Percentiles rank a stretch among this genome's conserved stretches.
Evolutionary conservation across 345 rosid genomes (phyloP).

Genomic region (Erysimum cheiranthoides): DNA sequence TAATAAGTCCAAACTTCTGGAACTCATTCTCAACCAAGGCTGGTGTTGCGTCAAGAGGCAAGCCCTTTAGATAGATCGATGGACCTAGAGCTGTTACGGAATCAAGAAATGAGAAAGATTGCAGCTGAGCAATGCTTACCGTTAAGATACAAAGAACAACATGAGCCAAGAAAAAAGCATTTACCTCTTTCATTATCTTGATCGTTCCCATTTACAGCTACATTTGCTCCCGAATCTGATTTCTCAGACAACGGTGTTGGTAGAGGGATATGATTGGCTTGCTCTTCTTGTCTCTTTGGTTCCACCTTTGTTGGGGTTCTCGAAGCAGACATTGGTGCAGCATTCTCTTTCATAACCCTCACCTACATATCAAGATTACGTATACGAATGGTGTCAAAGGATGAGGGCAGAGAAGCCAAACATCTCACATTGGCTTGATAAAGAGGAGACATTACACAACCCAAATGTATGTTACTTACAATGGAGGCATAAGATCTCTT

Average conservation of each 20-base stretch:
- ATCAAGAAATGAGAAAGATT: slow-evolving; percentile 19
- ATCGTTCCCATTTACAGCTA: slow-evolving; percentile 60
- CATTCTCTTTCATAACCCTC: slow-evolving; percentile 79
- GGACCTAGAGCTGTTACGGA: slow-evolving; percentile 67
- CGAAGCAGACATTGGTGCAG: slow-evolving; percentile 51
- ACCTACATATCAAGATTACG: slow-evolving; percentile 51
- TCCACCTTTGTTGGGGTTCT: slow-evolving; percentile 57
- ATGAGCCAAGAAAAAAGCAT: background rate
- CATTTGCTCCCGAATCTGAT: slow-evolving; percentile 53
- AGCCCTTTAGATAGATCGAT: slow-evolving; percentile 85
- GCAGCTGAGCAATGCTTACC: slow-evolving; percentile 8
- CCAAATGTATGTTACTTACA: slow-evolving; percentile 54
- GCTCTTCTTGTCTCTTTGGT: slow-evolving; percentile 69
- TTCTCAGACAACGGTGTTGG: slow-evolving; percentile 53
- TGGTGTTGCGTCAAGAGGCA: slow-evolving; percentile 73
- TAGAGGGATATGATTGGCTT: slow-evolving; percentile 50
- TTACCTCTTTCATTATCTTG: slow-evolving; percentile 67
- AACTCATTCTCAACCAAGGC: slow-evolving; percentile 79
- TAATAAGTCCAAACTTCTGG: slow-evolving; percentile 86
- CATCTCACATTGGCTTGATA: slow-evolving; percentile 15
- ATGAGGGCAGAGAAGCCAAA: background rate
- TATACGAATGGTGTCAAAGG: slow-evolving; percentile 8
- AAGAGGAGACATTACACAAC: slow-evolving; percentile 11
- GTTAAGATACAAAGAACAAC: background rate
- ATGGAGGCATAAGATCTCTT: slow-evolving; percentile 96